Conservation (phyloP, 2,329 filamentous ascomycete genomes). For the Fusarium sp. region DNA sequence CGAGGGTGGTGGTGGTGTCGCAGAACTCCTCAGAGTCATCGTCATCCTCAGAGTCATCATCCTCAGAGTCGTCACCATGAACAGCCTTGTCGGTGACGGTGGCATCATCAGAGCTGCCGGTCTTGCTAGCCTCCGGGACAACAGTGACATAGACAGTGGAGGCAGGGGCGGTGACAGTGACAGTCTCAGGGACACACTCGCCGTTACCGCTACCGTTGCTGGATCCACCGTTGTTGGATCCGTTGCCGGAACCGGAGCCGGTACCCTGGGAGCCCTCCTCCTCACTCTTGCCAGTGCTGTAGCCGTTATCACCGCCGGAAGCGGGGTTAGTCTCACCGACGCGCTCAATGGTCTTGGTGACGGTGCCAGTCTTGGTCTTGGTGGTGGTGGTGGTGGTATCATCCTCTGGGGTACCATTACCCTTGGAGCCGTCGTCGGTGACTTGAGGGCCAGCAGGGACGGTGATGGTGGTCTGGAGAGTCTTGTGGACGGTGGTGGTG, state of each 20-base stretch:
- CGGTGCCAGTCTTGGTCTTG: constrained; percentile 49
- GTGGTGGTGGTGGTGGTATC: constrained; percentile 52
- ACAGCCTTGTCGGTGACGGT: constrained; percentile 32
- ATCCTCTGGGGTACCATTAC: constrained; percentile 36
- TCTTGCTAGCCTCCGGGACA: constrained; percentile 33
- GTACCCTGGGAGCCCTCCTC: constrained; percentile 22
- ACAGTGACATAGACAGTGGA: constrained; percentile 51
- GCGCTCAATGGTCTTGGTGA: constrained; percentile 48
- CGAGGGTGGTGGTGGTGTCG: constrained; percentile 42
- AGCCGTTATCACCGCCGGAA: constrained; percentile 31
- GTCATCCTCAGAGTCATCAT: constrained; percentile 29
- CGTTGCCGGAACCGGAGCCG: constrained; percentile 1
- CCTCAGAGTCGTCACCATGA: constrained; percentile 18
- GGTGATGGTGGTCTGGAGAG: constrained; percentile 51
- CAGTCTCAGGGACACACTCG: constrained; percentile 40
- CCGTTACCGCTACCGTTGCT: constrained; percentile 1
- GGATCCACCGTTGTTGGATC: constrained; percentile 15
- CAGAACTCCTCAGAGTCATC: constrained; percentile 33
- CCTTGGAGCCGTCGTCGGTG: constrained; percentile 31
- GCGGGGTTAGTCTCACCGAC: constrained; percentile 36
- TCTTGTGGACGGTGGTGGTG: constrained; percentile 56
- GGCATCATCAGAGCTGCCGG: constrained; percentile 31
- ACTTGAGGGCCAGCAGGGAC: constrained; percentile 35
- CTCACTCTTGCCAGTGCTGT: constrained; percentile 24
- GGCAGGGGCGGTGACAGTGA: constrained; percentile 46